Conservation (phyloP, 257 asterid genomes). For the Salvia hispanica region DNA sequence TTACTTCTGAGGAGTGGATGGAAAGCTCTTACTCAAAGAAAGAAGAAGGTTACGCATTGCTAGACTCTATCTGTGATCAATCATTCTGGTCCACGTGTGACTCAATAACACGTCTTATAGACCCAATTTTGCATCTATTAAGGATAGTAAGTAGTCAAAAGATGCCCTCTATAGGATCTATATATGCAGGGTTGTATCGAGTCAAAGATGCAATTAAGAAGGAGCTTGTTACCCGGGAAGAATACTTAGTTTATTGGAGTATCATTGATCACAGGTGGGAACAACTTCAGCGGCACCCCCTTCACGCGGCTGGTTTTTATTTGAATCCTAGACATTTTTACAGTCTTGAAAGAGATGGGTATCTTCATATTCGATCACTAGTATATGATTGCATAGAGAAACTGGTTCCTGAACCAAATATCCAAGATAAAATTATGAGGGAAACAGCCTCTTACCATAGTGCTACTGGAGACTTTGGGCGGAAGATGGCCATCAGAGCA, state of each 20-base stretch:
- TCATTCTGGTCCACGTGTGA: conserved; percentile 78
- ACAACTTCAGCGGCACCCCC: conserved; percentile 76
- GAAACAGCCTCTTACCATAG: conserved; percentile 76
- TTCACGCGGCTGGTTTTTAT: conserved; percentile 89
- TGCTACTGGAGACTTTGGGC: conserved; percentile 85
- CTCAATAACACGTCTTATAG: conserved; percentile 50
- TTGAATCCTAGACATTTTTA: conserved; percentile 87
- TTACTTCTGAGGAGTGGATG: conserved; percentile 90
- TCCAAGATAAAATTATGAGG: conserved; percentile 78
- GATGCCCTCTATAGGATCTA: conserved; percentile 81
- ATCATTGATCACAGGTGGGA: conserved; percentile 90
- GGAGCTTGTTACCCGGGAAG: conserved; percentile 62
- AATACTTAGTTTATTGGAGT: conserved; percentile 69
- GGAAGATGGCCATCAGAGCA: conserved; percentile 94
- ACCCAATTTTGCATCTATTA: conserved; percentile 73
- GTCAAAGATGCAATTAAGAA: conserved; percentile 87
- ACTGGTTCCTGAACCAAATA: conserved; percentile 72
- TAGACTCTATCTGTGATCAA: conserved; percentile 52
- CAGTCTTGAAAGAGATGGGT: conserved; percentile 74
- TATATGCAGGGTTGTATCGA: conserved; percentile 80
- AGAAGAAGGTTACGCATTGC: conserved; percentile 54
- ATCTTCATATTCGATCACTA: conserved; percentile 70
- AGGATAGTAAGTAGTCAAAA: conserved; percentile 77
- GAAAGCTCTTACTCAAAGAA: conserved; percentile 73
- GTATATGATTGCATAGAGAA: conserved; percentile 86